These are phyloP conservation scores for Microdochium bolleyi DNA, from an alignment of 2,329 filamentous ascomycete species.

Conservation along the genomic window DNA sequence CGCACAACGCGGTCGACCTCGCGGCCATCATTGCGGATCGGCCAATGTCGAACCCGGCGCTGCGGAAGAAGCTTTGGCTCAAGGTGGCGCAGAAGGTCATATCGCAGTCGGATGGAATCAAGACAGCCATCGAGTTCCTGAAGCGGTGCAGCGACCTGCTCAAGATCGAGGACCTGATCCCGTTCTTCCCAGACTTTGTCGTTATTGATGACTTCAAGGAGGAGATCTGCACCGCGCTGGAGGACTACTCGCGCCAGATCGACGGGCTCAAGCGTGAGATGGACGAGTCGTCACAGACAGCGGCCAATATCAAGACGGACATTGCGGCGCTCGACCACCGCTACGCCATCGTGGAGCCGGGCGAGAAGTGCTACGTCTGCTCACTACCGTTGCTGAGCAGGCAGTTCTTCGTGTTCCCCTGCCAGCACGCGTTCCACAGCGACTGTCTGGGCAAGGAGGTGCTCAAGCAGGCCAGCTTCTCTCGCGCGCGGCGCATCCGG, in stretches of 20 bases:
- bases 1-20: slow-evolving; percentile 83
- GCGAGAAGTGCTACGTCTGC: slow-evolving; percentile 89
- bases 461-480: slow-evolving; percentile 69
- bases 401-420: slow-evolving; percentile 97
- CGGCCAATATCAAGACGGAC: slow-evolving; percentile 82
- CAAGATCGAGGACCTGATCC: slow-evolving; percentile 92
- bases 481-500: slow-evolving; percentile 69
- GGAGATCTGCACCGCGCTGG: slow-evolving; percentile 88
- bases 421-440: slow-evolving; percentile 95
- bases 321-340: slow-evolving; percentile 79
- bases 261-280: slow-evolving; percentile 85
- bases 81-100: slow-evolving; percentile 94
- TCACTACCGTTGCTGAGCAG: slow-evolving; percentile 76
- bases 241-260: slow-evolving; percentile 89
- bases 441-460: slow-evolving; percentile 87
- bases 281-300: slow-evolving; percentile 87
- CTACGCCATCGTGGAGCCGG: slow-evolving; percentile 94
- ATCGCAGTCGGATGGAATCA: slow-evolving; percentile 77
- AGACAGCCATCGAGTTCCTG: slow-evolving; percentile 86
- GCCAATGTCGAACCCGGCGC: slow-evolving; percentile 65
- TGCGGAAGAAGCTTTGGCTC: slow-evolving; percentile 93
- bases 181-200: slow-evolving; percentile 97
- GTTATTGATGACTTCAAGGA: slow-evolving; percentile 99
- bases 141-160: slow-evolving; percentile 77
- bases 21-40: slow-evolving; percentile 85